phyloP scores from a whole-genome alignment of 2,329 filamentous ascomycete species.

The Penicillium aurantiogriseum region DNA sequence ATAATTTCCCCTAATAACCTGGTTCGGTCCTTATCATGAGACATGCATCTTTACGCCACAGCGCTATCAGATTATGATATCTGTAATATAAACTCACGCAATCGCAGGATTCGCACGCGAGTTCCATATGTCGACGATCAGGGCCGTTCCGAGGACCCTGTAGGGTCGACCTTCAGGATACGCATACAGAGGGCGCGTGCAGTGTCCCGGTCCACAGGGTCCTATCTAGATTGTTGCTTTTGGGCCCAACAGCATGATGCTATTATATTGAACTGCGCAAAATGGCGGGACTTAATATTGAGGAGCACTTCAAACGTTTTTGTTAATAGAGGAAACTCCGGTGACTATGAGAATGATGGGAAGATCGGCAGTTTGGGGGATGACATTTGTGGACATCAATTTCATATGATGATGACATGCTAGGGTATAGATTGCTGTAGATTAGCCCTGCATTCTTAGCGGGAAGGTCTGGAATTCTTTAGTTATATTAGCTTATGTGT shows the following conservation, averaged over 20 bases:
- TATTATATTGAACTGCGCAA: neutral
- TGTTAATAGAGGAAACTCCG: neutral
- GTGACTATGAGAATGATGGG: neutral
- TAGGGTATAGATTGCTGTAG: neutral
- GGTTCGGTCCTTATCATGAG: neutral
- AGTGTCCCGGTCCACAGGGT: neutral
- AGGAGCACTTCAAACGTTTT: neutral
- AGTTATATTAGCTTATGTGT: neutral
- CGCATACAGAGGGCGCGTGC: neutral
- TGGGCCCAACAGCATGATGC: neutral
- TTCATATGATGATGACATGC: neutral
- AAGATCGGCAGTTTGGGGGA: neutral
- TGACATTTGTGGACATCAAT: neutral
- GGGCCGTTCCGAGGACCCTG: constrained; percentile 3
- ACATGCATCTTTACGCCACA: neutral
- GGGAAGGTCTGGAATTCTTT: neutral
- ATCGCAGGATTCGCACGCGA: neutral
- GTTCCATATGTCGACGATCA: constrained; percentile 3
- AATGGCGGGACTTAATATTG: neutral
- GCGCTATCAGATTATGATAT: neutral
- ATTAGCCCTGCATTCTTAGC: neutral
- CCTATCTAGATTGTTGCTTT: neutral
- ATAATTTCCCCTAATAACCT: neutral
- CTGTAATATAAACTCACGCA: neutral
- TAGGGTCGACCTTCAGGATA: neutral